Conservation (phyloP, 768 basidiomycete genomes). For the Hortiboletus flavorubellus region DNA sequence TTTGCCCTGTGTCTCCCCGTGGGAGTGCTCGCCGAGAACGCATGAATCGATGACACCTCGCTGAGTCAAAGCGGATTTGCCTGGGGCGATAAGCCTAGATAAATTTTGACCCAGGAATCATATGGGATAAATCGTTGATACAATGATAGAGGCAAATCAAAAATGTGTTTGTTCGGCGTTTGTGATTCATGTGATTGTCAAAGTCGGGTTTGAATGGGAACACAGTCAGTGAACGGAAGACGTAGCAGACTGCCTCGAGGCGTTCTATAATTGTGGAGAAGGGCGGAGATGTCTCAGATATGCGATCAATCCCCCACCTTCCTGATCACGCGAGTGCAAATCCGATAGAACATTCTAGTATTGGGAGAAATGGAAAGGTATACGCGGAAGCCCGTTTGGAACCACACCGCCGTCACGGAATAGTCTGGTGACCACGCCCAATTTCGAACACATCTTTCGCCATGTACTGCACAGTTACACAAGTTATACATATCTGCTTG, state of each 20-base stretch:
- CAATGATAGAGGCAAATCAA: not conserved
- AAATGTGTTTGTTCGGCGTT: not conserved
- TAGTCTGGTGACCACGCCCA: not conserved
- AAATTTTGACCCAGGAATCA: not conserved
- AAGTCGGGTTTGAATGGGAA: not conserved
- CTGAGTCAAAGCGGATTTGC: conserved; percentile 3
- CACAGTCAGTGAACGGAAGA: not conserved
- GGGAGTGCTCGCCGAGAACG: not conserved
- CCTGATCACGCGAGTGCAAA: not conserved
- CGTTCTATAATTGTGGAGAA: not conserved
- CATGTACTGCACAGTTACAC: not conserved
- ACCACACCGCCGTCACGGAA: not conserved
- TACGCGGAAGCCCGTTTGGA: not conserved
- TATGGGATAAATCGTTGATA: too few relatives aligned
- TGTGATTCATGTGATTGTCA: not conserved
- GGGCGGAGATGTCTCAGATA: not conserved
- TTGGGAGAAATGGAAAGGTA: not conserved
- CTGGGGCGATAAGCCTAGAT: not conserved
- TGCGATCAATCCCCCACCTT: not conserved
- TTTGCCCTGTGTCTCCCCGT: not conserved
- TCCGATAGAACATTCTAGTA: not conserved
- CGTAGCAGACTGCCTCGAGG: not conserved
- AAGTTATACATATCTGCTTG: not conserved
- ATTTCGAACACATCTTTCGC: too few relatives aligned
- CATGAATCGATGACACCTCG: not conserved